phyloP scores from a whole-genome alignment of 2,329 filamentous ascomycete species.

The Clonostachys chloroleuca region DNA sequence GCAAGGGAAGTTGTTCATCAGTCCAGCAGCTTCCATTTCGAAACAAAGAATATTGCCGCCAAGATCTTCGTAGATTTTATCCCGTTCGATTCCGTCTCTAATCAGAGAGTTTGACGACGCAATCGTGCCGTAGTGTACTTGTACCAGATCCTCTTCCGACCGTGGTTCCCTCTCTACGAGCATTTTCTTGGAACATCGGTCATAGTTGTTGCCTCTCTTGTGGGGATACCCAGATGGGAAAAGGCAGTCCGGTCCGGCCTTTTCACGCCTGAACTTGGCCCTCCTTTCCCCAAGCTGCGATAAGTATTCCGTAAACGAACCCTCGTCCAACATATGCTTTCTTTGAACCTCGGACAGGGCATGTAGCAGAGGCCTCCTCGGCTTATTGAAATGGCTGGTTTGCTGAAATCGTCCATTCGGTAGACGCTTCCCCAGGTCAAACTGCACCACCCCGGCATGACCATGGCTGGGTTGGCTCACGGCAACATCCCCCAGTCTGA shows the following conservation, averaged over 20 bases:
- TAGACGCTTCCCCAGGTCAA: slow-evolving; percentile 6
- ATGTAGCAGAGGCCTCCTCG: background rate
- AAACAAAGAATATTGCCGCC: slow-evolving; percentile 8
- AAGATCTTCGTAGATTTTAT: slow-evolving; percentile 10
- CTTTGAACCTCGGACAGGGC: background rate
- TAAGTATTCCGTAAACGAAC: background rate
- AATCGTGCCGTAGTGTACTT: slow-evolving; percentile 10
- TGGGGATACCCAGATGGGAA: background rate
- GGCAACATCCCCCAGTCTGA: slow-evolving; percentile 29
- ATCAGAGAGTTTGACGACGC: slow-evolving; percentile 8
- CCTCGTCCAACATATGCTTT: background rate
- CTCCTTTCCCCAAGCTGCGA: background rate
- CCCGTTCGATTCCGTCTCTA: slow-evolving; percentile 10
- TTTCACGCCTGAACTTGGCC: background rate
- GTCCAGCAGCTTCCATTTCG: slow-evolving; percentile 6
- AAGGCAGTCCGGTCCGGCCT: background rate
- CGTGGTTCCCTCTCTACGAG: background rate
- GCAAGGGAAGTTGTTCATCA: slow-evolving; percentile 14
- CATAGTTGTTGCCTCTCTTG: background rate
- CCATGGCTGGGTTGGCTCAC: slow-evolving; percentile 8
- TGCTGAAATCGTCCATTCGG: slow-evolving; percentile 3
- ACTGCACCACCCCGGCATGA: slow-evolving; percentile 2
- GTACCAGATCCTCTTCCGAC: background rate
- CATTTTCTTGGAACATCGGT: background rate
- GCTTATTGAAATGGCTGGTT: slow-evolving; percentile 1